phyloP scores from a whole-genome alignment of 805 yeast species.

The Sungouiozyma ichnusensis region DNA sequence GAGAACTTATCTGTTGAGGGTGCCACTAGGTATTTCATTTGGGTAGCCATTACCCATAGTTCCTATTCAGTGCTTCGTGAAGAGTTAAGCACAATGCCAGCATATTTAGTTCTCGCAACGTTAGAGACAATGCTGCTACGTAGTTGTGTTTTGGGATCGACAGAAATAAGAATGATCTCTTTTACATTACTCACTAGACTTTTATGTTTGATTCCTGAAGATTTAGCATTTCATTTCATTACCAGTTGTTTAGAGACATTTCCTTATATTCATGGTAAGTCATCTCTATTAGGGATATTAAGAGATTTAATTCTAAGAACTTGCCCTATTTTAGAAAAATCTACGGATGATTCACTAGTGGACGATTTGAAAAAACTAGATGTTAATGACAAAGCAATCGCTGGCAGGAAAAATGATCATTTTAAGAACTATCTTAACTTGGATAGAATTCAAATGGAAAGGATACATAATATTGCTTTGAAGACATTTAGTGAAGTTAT shows the following conservation, averaged over 20 bases:
- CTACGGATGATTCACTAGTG: background rate
- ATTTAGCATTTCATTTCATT: slow-evolving; percentile 47
- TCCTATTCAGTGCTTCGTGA: slow-evolving; percentile 12
- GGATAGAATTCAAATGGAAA: slow-evolving; percentile 31
- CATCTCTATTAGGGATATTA: slow-evolving; percentile 54
- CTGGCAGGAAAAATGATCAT: background rate
- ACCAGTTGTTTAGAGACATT: slow-evolving; percentile 54
- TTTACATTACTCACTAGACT: slow-evolving; percentile 57
- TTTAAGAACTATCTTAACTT: slow-evolving; percentile 31
- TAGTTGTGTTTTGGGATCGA: slow-evolving; percentile 27
- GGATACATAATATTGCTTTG: slow-evolving; percentile 26
- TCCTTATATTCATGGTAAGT: slow-evolving; percentile 51
- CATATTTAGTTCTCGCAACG: slow-evolving; percentile 28
- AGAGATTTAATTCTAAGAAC: slow-evolving; percentile 49
- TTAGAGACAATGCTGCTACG: slow-evolving; percentile 34
- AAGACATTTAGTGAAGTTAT: slow-evolving; percentile 10
- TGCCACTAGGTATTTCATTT: slow-evolving; percentile 28
- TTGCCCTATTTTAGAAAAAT: slow-evolving; percentile 2
- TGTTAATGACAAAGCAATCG: slow-evolving; percentile 2
- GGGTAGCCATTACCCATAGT: slow-evolving; percentile 26
- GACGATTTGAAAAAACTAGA: slow-evolving; percentile 2
- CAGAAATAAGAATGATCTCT: slow-evolving; percentile 33
- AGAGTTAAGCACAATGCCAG: slow-evolving; percentile 21
- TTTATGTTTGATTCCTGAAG: slow-evolving; percentile 48
- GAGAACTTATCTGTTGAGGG: slow-evolving; percentile 21